A percentile compares a stretch with the other conserved stretches of the same genome.
Evolutionary conservation across 352 stramenopile species (phyloP).

Genomic region (Pythium insidiosum): DNA sequence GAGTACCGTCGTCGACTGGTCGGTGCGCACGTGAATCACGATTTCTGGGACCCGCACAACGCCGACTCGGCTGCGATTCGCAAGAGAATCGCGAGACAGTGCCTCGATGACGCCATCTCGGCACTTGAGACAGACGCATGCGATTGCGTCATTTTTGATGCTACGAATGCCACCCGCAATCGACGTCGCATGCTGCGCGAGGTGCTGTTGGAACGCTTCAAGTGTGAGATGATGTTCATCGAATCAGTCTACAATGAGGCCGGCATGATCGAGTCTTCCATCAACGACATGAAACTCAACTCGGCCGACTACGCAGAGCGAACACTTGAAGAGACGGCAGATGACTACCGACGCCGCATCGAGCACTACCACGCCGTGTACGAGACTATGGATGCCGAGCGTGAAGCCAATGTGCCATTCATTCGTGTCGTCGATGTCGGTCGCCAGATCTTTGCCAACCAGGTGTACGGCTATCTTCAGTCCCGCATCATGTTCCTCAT

Average conservation of each 20-base stretch:
- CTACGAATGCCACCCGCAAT: constrained; percentile 73
- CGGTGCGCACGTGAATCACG: constrained; percentile 60
- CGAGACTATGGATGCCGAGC: constrained; percentile 43
- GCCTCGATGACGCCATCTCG: constrained; percentile 59
- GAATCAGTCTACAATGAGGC: constrained; percentile 71
- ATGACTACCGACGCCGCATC: constrained; percentile 76
- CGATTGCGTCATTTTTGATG: constrained; percentile 79
- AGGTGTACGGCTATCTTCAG: constrained; percentile 82
- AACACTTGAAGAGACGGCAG: constrained; percentile 62
- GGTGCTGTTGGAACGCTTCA: constrained; percentile 47
- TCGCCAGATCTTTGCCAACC: constrained; percentile 78
- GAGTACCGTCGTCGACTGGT: constrained; percentile 71
- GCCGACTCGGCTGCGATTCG: constrained; percentile 62
- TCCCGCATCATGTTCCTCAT: constrained; percentile 93
- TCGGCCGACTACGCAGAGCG: constrained; percentile 67
- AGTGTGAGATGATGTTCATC: constrained; percentile 80
- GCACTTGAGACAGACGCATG: constrained; percentile 58
- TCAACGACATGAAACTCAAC: constrained; percentile 84
- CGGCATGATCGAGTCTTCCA: constrained; percentile 66
- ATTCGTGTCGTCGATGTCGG: constrained; percentile 81
- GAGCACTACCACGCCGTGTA: constrained; percentile 74
- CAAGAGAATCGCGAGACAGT: constrained; percentile 56
- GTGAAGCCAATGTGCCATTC: constrained; percentile 46
- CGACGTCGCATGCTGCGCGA: constrained; percentile 50
- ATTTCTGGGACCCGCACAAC: constrained; percentile 78